Evolutionary conservation across 495 filamentous ascomycete species (phyloP).

Genomic region (Aspergillus baeticus): DNA sequence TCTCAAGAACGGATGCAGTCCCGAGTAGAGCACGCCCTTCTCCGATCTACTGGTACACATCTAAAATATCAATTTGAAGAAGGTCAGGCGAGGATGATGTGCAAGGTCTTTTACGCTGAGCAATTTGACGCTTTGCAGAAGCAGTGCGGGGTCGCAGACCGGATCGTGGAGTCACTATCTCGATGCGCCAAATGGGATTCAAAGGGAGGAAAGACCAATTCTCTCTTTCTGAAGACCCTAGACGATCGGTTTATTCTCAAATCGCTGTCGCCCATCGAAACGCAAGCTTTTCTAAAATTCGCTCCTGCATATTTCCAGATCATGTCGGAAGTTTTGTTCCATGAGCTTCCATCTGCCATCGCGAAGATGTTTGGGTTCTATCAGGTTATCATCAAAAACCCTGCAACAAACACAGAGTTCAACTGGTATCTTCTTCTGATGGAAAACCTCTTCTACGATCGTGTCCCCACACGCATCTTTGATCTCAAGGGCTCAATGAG

Average conservation of each 20-base stretch:
- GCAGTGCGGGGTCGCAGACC: slow-evolving; percentile 89
- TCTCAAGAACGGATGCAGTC: slow-evolving; percentile 50
- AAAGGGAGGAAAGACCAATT: slow-evolving; percentile 97
- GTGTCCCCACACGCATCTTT: slow-evolving; percentile 87
- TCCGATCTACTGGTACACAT: slow-evolving; percentile 83
- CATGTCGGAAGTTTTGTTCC: slow-evolving; percentile 94
- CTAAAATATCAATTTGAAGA: slow-evolving; percentile 92
- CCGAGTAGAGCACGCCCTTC: slow-evolving; percentile 67
- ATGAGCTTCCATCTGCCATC: slow-evolving; percentile 93
- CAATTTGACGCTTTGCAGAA: slow-evolving; percentile 93
- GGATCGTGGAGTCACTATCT: slow-evolving; percentile 92
- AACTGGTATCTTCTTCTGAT: slow-evolving; percentile 93
- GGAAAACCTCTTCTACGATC: slow-evolving; percentile 99
- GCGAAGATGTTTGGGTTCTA: slow-evolving; percentile 99
- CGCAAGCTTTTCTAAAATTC: slow-evolving; percentile 89
- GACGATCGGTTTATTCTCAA: slow-evolving; percentile 94
- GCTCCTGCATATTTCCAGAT: slow-evolving; percentile 96
- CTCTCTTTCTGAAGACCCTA: slow-evolving; percentile 94
- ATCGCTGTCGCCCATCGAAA: slow-evolving; percentile 85
- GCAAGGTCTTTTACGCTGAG: slow-evolving; percentile 97
- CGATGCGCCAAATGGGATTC: slow-evolving; percentile 98
- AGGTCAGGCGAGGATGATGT: slow-evolving; percentile 88
- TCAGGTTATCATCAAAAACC: slow-evolving; percentile 94
- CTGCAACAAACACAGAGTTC: slow-evolving; percentile 86
- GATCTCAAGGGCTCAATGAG: slow-evolving; percentile 98